Percentiles rank a stretch among this genome's conserved stretches.
phyloP scores from a whole-genome alignment of 129 eudicot species.

The Lonicera japonica region DNA sequence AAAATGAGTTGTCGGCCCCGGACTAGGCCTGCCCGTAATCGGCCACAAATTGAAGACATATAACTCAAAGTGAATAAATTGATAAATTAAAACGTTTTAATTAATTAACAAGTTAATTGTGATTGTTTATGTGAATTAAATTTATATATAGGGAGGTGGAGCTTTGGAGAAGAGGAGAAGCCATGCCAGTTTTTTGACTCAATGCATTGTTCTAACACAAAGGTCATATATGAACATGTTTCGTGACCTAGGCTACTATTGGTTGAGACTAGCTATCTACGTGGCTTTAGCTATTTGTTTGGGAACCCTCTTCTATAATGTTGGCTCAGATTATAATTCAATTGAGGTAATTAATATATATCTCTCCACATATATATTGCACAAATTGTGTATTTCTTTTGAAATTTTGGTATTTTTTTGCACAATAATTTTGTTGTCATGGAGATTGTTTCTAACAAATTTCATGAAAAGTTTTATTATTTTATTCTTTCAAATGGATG shows the following conservation, averaged over 20 bases:
- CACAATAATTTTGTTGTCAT: no score
- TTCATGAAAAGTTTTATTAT: neutral
- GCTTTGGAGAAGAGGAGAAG: constrained; percentile 1
- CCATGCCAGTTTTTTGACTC: constrained; percentile 2
- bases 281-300: neutral
- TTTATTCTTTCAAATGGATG: neutral
- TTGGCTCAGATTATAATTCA: constrained; percentile 1
- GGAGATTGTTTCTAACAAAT: no score
- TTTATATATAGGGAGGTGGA: constrained; percentile 5
- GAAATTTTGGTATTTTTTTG: no score
- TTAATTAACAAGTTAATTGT: no score
- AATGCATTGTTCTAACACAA: constrained; percentile 8
- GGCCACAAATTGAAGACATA: neutral
- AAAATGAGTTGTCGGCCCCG: no score
- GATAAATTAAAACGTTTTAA: no score
- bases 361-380: no score
- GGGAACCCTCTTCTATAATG: constrained; percentile 8
- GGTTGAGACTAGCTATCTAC: constrained; percentile 8
- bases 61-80: no score
- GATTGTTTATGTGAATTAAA: neutral
- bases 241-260: constrained; percentile 17
- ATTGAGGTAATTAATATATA: constrained; percentile 12
- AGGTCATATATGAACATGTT: constrained; percentile 16
- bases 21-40: no score
- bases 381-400: no score